Percentiles rank a stretch among this genome's conserved stretches.
phyloP scores from a whole-genome alignment of 129 eudicot species.

The Chrysanthemum makinoi region DNA sequence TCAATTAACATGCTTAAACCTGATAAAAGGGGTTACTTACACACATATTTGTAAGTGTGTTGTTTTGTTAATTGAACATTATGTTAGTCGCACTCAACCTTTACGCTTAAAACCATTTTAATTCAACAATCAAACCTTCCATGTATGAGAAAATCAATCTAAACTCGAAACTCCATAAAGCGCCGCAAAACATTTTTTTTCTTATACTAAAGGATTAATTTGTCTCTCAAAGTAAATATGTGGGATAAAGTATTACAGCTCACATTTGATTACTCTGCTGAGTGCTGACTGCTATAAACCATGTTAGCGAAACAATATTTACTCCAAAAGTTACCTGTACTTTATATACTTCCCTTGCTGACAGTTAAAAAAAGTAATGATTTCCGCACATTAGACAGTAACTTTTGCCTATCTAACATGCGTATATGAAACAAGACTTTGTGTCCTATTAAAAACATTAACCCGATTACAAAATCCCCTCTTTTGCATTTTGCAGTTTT shows the following conservation, averaged over 20 bases:
- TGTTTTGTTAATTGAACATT: no score
- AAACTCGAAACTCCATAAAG: no score
- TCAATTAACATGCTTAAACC: no score
- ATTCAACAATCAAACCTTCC: no score
- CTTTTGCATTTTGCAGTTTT: slow-evolving; percentile 1
- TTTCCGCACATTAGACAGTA: background rate
- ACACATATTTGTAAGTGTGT: no score
- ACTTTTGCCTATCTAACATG: slow-evolving; percentile 4
- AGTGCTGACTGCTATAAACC: background rate
- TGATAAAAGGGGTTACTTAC: no score
- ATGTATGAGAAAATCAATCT: no score
- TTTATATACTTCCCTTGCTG: background rate
- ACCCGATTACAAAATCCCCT: slow-evolving; percentile 28
- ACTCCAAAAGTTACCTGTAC: background rate
- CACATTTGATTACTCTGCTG: background rate
- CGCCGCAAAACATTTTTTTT: no score
- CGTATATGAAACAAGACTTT: slow-evolving; percentile 8
- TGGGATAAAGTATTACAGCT: background rate
- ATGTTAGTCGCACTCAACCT: no score
- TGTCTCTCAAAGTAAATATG: no score
- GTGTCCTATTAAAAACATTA: background rate
- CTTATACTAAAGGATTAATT: no score
- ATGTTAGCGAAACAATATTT: background rate
- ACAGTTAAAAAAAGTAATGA: background rate
- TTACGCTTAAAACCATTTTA: no score